These are phyloP conservation scores for Myxozyma neotropica DNA, from an alignment of 805 yeast species.

Conservation along the genomic window DNA sequence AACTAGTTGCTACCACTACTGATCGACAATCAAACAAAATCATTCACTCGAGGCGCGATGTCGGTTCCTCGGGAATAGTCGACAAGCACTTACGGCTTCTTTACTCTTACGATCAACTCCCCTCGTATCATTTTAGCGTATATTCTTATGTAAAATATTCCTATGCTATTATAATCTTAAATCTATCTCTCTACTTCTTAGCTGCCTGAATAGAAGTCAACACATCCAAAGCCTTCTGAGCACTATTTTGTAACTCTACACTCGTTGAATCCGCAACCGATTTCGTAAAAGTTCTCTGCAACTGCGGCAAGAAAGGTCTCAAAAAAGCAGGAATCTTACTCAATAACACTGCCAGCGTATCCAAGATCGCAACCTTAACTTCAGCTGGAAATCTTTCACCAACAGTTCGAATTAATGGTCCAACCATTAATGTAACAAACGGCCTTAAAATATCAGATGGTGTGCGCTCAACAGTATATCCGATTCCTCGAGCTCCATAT, in stretches of 20 bases:
- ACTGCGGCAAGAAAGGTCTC: slow-evolving; percentile 94
- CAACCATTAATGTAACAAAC: slow-evolving; percentile 89
- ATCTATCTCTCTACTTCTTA: background rate
- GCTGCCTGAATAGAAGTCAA: slow-evolving; percentile 42
- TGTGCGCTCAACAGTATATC: slow-evolving; percentile 81
- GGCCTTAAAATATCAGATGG: slow-evolving; percentile 73
- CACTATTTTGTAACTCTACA: slow-evolving; percentile 70
- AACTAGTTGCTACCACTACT: no score
- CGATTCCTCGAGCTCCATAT: slow-evolving; percentile 82
- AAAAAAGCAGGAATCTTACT: slow-evolving; percentile 84
- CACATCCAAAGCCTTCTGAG: slow-evolving; percentile 87
- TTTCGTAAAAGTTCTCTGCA: slow-evolving; percentile 94
- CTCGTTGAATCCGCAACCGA: slow-evolving; percentile 78
- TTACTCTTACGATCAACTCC: no score
- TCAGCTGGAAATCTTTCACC: slow-evolving; percentile 93
- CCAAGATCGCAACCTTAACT: slow-evolving; percentile 90
- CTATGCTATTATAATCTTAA: background rate
- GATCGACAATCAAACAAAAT: no score
- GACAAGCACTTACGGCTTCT: no score
- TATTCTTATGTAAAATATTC: no score
- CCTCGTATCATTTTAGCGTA: no score
- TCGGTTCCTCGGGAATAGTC: no score
- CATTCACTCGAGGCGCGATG: no score
- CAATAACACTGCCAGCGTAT: slow-evolving; percentile 77
- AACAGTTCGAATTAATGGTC: slow-evolving; percentile 95